These are phyloP conservation scores for Podaxis sp. DNA, from an alignment of 768 basidiomycete genomes.

Conservation along the genomic window DNA sequence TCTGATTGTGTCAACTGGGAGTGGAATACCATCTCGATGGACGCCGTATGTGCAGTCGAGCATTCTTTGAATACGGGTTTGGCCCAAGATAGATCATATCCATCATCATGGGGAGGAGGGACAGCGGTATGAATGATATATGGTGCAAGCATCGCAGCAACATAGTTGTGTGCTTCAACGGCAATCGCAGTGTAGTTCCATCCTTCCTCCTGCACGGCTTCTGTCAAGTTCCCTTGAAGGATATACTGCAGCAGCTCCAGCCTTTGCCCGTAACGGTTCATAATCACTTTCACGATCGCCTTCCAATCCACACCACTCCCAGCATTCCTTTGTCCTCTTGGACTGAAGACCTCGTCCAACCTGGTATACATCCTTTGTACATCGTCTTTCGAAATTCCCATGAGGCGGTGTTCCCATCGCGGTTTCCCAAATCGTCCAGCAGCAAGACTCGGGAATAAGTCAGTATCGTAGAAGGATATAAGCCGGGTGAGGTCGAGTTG, in stretches of 20 bases:
- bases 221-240: background rate
- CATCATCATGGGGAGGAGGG: background rate
- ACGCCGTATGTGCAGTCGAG: background rate
- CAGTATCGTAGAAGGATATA: background rate
- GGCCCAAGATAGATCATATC: background rate
- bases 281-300: background rate
- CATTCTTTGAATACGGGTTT: background rate
- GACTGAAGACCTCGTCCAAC: background rate
- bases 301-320: background rate
- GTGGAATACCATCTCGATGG: background rate
- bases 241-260: background rate
- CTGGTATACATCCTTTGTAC: background rate
- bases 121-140: background rate
- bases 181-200: background rate
- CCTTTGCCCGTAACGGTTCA: background rate
- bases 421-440: background rate
- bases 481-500: background rate
- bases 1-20: background rate
- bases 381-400: background rate
- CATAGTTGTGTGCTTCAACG: background rate
- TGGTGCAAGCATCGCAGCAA: background rate
- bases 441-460: background rate
- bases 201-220: background rate
- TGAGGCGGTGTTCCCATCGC: background rate
- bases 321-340: background rate